Evolutionary conservation across 345 rosid genomes (phyloP).

Genomic region (Alliaria petiolata): DNA sequence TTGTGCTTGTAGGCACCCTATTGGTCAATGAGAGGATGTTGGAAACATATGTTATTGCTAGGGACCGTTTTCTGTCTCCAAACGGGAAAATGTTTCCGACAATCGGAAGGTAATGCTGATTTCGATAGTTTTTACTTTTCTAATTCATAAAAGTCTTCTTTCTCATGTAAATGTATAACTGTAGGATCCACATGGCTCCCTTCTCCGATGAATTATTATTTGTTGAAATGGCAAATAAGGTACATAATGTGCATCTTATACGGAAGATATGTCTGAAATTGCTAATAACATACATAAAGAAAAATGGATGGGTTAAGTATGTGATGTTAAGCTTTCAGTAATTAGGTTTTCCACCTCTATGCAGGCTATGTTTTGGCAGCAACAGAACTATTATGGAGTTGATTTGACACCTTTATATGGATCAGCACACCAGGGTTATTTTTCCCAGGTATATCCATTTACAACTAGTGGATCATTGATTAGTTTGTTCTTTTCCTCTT

Average conservation of each 20-base stretch:
- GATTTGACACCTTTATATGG: slow-evolving; percentile 73
- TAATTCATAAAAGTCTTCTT: background rate
- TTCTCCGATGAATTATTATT: slow-evolving; percentile 88
- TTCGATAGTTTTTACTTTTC: background rate
- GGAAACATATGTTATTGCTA: slow-evolving; percentile 92
- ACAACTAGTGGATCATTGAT: background rate
- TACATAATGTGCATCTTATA: slow-evolving; percentile 32
- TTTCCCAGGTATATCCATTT: slow-evolving; percentile 65
- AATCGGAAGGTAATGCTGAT: slow-evolving; percentile 63
- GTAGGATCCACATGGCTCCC: slow-evolving; percentile 98
- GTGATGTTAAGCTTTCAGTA: background rate
- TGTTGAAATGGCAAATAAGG: slow-evolving; percentile 96
- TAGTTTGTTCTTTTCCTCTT: background rate
- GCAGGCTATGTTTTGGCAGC: slow-evolving; percentile 98
- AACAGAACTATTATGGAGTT: slow-evolving; percentile 84
- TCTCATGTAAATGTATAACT: slow-evolving; percentile 19
- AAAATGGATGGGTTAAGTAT: background rate
- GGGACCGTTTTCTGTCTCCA: slow-evolving; percentile 82
- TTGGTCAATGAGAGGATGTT: slow-evolving; percentile 95
- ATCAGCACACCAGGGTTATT: slow-evolving; percentile 86
- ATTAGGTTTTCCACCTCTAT: slow-evolving; percentile 6
- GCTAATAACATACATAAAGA: background rate
- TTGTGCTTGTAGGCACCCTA: slow-evolving; percentile 55
- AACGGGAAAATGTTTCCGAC: slow-evolving; percentile 92
- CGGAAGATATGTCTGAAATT: background rate